These are phyloP conservation scores for Auricularia cornea DNA, from an alignment of 768 basidiomycete genomes.

Conservation along the genomic window DNA sequence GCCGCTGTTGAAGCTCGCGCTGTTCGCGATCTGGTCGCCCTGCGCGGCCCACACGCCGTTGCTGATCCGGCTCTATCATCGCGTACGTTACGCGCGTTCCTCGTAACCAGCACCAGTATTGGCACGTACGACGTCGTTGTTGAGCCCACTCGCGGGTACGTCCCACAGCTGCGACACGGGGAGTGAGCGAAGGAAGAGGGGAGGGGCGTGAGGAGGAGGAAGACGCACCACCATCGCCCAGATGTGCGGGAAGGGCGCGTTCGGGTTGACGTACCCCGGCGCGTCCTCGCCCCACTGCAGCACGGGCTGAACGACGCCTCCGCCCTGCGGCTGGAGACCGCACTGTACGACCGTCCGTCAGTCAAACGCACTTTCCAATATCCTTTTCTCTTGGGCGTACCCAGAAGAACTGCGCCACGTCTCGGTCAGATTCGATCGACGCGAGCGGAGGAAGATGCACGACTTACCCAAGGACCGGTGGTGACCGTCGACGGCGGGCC, in stretches of 20 bases:
- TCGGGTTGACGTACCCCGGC: neutral
- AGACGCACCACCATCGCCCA: slow-evolving; percentile 2
- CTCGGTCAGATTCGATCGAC: neutral
- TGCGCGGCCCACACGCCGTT: slow-evolving; percentile 1
- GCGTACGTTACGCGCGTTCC: neutral
- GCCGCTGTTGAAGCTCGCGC: neutral
- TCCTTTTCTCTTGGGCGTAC: neutral
- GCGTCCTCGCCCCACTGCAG: slow-evolving; percentile 2
- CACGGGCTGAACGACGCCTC: slow-evolving; percentile 1
- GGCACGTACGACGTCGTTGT: neutral
- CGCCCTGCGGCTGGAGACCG: neutral
- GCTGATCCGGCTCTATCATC: neutral
- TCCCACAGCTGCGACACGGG: neutral
- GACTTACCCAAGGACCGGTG: neutral
- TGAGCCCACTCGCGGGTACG: neutral
- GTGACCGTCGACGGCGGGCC: neutral
- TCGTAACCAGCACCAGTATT: neutral
- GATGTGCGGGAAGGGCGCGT: neutral
- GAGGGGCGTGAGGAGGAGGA: neutral
- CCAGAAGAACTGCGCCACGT: neutral
- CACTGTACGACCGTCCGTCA: slow-evolving; percentile 1
- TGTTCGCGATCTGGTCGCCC: neutral
- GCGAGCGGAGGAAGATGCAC: neutral
- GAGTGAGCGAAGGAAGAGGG: neutral
- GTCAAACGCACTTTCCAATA: neutral